Base-by-base conservation (phyloP, 2,329 filamentous ascomycete genomes). In the Fusarium nanum region DNA sequence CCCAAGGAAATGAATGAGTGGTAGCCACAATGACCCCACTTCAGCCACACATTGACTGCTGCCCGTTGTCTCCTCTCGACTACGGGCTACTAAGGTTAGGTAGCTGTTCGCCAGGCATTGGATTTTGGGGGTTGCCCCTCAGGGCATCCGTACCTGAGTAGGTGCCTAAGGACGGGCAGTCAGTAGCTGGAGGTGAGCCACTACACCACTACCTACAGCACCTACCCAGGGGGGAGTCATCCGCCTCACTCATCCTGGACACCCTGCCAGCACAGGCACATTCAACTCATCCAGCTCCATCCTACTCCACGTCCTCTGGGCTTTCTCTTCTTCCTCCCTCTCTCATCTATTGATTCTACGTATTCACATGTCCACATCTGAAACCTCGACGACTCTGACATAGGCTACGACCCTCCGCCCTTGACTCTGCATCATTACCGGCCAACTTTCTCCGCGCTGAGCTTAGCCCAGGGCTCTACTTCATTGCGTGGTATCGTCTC, bases 271-370 rank as follows among this genome's bases (percentile, higher is more conserved):
- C 48, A 30, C 56, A 41, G 50, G 44, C 64, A 57, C 59, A 52
- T 60, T 64, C 58, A 67, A 72, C 63, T 63, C 57, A 70, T 71
- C 68, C 56, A 68, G 61, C 68, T 71, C 64, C 34, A 37, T 37
- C 34, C 60, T 60, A 60, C 68, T 71, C 68, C 68, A 71, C 68
- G 58, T 67, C 49, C 69, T 45, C 40, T 59, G 49, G 32, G 49
- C 49, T 52, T 34, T 52, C 32, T 52, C 66, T 60, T 70, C 63
- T 68, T 60, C 59, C 71, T 68, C 62, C 59, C 71, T 75, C 71
- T 60, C 73, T 75, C 73, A 75, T 75, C 72, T 67, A 67, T 68
- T 65, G 67, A 73, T 75, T 73, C 68, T 60, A 56, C 64, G 23
- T 64, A 71, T 73, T 75, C 69, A 71, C 67, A 75, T 74, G 66